Conservation (phyloP, 208 protist species). For the Angomonas ambiguus region DNA sequence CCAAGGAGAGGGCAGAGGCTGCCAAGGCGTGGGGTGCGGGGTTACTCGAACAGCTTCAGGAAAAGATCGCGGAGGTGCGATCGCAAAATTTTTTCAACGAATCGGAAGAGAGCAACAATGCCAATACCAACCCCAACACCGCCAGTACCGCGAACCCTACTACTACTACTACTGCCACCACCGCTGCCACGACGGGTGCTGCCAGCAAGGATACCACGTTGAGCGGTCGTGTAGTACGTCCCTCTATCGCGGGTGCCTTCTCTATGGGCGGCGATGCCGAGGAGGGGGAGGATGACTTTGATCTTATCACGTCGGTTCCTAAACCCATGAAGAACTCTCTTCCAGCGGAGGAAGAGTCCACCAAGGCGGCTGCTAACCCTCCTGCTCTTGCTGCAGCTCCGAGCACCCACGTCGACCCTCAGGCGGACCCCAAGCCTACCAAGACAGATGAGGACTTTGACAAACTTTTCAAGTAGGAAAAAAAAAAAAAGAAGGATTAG, state of each 20-base stretch:
- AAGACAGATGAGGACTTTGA: slow-evolving; percentile 46
- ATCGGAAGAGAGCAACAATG: neutral
- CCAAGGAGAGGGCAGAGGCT: slow-evolving; percentile 37
- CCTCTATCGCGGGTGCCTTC: slow-evolving; percentile 19
- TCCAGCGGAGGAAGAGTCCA: slow-evolving; percentile 12
- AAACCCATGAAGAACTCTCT: slow-evolving; percentile 10
- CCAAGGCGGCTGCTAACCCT: neutral
- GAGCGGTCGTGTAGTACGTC: neutral
- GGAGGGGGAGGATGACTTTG: slow-evolving; percentile 54
- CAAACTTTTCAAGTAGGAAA: slow-evolving; percentile 26
- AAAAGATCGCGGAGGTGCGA: slow-evolving; percentile 29
- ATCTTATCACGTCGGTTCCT: slow-evolving; percentile 37
- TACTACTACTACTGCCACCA: too few species aligned
- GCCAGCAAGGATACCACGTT: neutral
- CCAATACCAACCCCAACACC: neutral
- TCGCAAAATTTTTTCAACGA: slow-evolving; percentile 12
- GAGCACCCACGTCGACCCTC: neutral
- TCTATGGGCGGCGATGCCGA: slow-evolving; percentile 28
- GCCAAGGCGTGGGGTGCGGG: slow-evolving; percentile 68
- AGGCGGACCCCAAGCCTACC: neutral
- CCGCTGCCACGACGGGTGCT: neutral
- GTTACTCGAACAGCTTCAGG: slow-evolving; percentile 45
- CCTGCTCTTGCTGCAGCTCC: neutral
- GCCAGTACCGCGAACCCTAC: neutral
- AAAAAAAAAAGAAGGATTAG: too few species aligned